Evolutionary conservation across 768 basidiomycete species (phyloP).

Genomic region (Mycena epipterygia): DNA sequence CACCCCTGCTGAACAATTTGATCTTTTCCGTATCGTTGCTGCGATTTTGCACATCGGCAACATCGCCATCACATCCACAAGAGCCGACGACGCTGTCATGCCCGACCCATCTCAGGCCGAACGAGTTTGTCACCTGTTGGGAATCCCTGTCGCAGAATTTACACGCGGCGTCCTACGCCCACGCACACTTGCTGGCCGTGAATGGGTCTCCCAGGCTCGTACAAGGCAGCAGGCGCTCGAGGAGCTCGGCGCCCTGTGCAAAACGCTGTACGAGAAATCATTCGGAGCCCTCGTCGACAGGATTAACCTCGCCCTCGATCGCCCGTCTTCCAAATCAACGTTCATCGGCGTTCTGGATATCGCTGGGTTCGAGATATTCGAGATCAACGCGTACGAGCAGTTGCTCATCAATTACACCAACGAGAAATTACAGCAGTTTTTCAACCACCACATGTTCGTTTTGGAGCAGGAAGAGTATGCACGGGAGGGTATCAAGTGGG

Average conservation of each 20-base stretch:
- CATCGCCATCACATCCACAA: constrained; percentile 82
- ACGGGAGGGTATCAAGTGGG: constrained; percentile 97
- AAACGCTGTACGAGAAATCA: constrained; percentile 97
- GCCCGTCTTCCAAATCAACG: constrained; percentile 90
- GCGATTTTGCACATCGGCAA: constrained; percentile 97
- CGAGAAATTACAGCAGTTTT: constrained; percentile 97
- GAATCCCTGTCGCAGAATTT: constrained; percentile 89
- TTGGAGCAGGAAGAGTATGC: constrained; percentile 99
- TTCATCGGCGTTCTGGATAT: constrained; percentile 99
- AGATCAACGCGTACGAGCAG: constrained; percentile 96
- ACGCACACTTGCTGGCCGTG: constrained; percentile 92
- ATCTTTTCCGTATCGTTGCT: constrained; percentile 94
- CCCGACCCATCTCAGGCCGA: constrained; percentile 88
- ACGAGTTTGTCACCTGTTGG: constrained; percentile 91
- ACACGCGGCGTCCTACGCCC: constrained; percentile 90
- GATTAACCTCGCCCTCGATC: constrained; percentile 94
- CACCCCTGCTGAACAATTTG: constrained; percentile 83
- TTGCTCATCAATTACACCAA: constrained; percentile 99
- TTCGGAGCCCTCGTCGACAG: constrained; percentile 95
- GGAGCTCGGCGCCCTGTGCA: constrained; percentile 91
- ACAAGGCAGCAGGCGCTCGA: constrained; percentile 93
- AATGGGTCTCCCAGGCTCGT: constrained; percentile 96
- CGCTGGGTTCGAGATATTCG: constrained; percentile 98
- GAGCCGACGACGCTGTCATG: constrained; percentile 85
- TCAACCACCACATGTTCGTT: constrained; percentile 99